These are phyloP conservation scores for Gentiana macrophylla DNA, from an alignment of 257 asterid species.

Conservation along the genomic window DNA sequence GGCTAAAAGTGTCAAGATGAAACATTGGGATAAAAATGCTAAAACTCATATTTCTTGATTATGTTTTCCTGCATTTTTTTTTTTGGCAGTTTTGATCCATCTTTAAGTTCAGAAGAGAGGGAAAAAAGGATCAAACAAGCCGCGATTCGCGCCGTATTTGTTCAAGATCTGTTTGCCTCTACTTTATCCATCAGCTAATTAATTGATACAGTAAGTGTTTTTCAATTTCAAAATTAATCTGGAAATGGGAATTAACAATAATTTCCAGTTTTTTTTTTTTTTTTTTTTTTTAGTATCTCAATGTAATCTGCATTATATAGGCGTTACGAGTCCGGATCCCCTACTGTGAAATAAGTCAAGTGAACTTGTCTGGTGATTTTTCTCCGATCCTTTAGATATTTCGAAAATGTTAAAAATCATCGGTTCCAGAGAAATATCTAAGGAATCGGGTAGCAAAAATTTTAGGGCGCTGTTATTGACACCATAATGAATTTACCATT, in stretches of 20 bases:
- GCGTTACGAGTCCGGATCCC: too few species aligned
- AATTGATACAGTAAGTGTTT: conserved; percentile 24
- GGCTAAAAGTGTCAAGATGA: too few species aligned
- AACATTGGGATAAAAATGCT: too few species aligned
- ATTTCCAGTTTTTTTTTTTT: not conserved
- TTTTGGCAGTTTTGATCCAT: conserved; percentile 49
- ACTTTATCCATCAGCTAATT: conserved; percentile 40
- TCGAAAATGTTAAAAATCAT: too few species aligned
- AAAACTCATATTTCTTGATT: not conserved
- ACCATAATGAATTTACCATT: too few species aligned
- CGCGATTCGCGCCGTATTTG: conserved; percentile 56
- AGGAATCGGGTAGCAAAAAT: too few species aligned
- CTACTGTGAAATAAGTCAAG: too few species aligned
- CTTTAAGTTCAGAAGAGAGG: conserved; percentile 65
- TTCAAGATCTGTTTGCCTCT: conserved; percentile 61
- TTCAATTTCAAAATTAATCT: conserved; percentile 5
- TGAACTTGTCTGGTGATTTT: too few species aligned
- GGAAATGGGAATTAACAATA: conserved; percentile 1
- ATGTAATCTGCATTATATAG: conserved; percentile 6
- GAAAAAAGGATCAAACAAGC: conserved; percentile 56
- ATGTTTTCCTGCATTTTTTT: not conserved
- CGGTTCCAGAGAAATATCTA: too few species aligned
- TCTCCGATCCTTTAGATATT: too few species aligned
- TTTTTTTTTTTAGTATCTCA: not conserved
- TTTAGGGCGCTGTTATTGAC: too few species aligned